phyloP scores from a whole-genome alignment of 2,329 filamentous ascomycete genomes.

The Xylaria multiplex region DNA sequence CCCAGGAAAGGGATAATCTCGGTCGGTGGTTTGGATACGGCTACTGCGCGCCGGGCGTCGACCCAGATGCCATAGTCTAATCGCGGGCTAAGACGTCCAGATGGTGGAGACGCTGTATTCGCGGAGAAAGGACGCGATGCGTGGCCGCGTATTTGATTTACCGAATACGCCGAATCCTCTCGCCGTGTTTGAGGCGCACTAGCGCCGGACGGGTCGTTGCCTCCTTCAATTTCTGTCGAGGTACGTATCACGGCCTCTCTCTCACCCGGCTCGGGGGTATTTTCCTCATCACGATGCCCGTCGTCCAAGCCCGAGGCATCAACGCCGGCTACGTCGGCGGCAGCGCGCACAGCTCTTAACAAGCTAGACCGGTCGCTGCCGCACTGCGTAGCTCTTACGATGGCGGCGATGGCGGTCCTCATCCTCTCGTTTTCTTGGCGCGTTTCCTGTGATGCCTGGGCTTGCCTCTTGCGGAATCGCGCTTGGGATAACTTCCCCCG shows the following conservation, averaged over 20 bases:
- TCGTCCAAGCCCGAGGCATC: slow-evolving; percentile 20
- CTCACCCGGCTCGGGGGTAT: not conserved
- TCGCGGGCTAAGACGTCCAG: slow-evolving; percentile 26
- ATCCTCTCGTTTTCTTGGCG: slow-evolving; percentile 41
- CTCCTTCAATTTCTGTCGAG: not conserved
- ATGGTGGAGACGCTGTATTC: slow-evolving; percentile 1
- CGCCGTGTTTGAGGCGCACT: not conserved
- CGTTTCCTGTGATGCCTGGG: slow-evolving; percentile 35
- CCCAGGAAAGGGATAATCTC: slow-evolving; percentile 45
- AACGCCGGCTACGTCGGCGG: slow-evolving; percentile 37
- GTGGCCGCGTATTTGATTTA: not conserved
- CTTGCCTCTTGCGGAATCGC: slow-evolving; percentile 48
- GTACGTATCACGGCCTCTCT: not conserved
- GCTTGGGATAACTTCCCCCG: slow-evolving; percentile 48
- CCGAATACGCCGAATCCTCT: not conserved
- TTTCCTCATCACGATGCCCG: not conserved
- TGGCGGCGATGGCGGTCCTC: slow-evolving; percentile 40
- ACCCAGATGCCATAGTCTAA: slow-evolving; percentile 41
- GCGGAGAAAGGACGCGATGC: not conserved
- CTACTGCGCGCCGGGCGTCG: slow-evolving; percentile 38
- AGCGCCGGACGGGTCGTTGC: no score
- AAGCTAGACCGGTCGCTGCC: slow-evolving; percentile 36
- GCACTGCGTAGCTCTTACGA: slow-evolving; percentile 31
- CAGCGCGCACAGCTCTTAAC: slow-evolving; percentile 37
- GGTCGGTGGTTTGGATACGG: slow-evolving; percentile 33